Evolutionary conservation across 1,284 basidiomycete species (phyloP), one percentile per base, ranked within the genome.

Genomic region (Cystobasidium slooffiae): DNA sequence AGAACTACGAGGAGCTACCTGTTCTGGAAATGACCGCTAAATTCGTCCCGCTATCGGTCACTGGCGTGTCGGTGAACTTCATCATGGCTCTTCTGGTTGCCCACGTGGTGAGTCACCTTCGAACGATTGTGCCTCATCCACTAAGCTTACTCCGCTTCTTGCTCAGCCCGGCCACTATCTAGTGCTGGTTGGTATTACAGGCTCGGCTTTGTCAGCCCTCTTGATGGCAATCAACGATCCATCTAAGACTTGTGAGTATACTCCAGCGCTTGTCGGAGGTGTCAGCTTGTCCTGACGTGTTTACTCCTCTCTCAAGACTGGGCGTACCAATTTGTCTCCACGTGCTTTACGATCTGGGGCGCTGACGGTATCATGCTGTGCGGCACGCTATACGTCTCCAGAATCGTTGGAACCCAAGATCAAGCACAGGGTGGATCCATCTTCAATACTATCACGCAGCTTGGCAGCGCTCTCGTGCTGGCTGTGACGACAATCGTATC

Each of bases 171-270:
- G 80, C 0, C 77, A 81, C 44, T 77, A 78, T 72, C 68, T 83
- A 12, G 77, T 83, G 61, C 39, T 77, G 1, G 62, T 77, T 24
- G 80, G 80, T 44, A 77, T 78, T 3, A 76, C 87, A 9, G 81
- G 88, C n/a, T 91, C 92, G 0, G 85, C 72, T 0, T 86, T 0
- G 77, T 85, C 18, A 89, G 90, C 0, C 88, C 87, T 73, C 82
- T 93, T 96, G 84, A 90, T 91, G 4, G 88, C 89, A 0, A 88
- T 92, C 49, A 85, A 90, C 76, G 78, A 91, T 51, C 55, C 67
- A 41, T 49, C 53, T 22, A 51, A 53, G 52, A 75, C 62, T n/a
- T 75, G 46, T 55, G 24, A 10, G 55, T 22, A 16, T 49, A 4
- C 37, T 18, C 58, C n/a, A n/a, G n/a, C n/a, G 9, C 49, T 51